These are phyloP conservation scores for Chalaropsis ovoidea DNA, from an alignment of 2,329 filamentous ascomycete species.

Conservation along the genomic window DNA sequence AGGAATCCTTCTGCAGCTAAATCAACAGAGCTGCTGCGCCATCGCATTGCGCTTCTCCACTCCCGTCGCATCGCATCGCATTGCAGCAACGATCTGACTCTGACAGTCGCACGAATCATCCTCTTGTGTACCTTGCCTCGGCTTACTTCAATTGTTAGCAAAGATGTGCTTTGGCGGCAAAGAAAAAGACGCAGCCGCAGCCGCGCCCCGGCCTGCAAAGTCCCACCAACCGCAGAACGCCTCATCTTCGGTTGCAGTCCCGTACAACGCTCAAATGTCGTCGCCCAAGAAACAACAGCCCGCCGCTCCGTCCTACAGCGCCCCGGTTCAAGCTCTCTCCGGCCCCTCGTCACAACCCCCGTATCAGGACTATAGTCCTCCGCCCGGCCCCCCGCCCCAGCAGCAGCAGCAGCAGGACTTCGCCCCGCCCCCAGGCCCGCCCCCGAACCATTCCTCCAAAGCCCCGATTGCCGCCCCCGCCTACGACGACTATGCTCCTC, in stretches of 20 bases:
- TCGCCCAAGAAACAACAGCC: slow-evolving; percentile 19
- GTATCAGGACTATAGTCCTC: slow-evolving; percentile 23
- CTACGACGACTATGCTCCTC: slow-evolving; percentile 30
- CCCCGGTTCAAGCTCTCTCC: too few relatives aligned
- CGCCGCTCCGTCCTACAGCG: neutral
- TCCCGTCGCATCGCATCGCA: neutral
- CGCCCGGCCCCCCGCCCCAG: slow-evolving; percentile 32
- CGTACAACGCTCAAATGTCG: neutral
- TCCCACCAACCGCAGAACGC: slow-evolving; percentile 26
- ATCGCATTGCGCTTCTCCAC: neutral
- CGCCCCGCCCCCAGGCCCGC: slow-evolving; percentile 34
- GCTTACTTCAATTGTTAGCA: too few relatives aligned
- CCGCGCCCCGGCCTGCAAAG: slow-evolving; percentile 30
- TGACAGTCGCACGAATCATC: too few relatives aligned
- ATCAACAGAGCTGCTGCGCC: too few relatives aligned
- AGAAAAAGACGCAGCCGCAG: slow-evolving; percentile 32
- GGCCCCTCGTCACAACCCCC: slow-evolving; percentile 7
- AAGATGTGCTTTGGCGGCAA: slow-evolving; percentile 44
- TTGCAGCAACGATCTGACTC: neutral
- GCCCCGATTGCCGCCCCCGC: neutral
- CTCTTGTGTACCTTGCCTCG: neutral
- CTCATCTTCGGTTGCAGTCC: slow-evolving; percentile 1
- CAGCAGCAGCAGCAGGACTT: slow-evolving; percentile 33
- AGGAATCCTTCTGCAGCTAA: neutral
- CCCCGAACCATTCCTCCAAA: slow-evolving; percentile 26